A percentile compares a stretch with the other conserved stretches of the same genome.
phyloP scores from a whole-genome alignment of 1,139 yeast genomes.

The Sugiyamaella pinicola region DNA sequence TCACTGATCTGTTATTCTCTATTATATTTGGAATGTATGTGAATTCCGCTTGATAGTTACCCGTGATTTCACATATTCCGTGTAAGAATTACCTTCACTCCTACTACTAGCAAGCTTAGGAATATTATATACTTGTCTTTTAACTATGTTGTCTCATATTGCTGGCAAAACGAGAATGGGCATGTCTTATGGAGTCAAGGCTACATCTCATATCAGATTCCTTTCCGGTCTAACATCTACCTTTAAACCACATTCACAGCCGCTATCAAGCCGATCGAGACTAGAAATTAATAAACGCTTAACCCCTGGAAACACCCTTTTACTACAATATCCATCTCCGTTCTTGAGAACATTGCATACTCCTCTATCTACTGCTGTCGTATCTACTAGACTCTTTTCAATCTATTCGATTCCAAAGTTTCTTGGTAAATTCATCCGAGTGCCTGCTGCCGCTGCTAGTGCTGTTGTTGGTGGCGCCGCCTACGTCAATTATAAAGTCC shows the following conservation, averaged over 20 bases:
- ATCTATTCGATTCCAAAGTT: constrained; percentile 45
- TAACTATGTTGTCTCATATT: constrained; percentile 1
- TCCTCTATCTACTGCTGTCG: background rate
- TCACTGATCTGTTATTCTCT: background rate
- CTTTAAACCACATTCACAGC: background rate
- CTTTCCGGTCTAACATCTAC: background rate
- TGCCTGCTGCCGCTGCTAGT: constrained; percentile 77
- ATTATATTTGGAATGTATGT: background rate
- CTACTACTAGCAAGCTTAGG: background rate
- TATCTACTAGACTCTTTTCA: constrained; percentile 24
- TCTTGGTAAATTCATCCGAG: constrained; percentile 57
- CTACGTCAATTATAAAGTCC: constrained; percentile 86
- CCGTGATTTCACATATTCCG: no score
- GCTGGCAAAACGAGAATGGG: background rate
- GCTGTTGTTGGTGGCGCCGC: constrained; percentile 94
- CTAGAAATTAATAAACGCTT: background rate
- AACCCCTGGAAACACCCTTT: constrained; percentile 5
- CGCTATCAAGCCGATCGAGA: constrained; percentile 4
- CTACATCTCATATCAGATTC: background rate
- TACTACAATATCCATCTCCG: constrained; percentile 14
- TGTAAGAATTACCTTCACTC: no score
- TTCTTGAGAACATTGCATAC: constrained; percentile 11
- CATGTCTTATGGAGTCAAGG: no score
- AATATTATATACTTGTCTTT: background rate
- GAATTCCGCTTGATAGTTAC: no score